Base-by-base conservation (phyloP, 2,329 filamentous ascomycete genomes). In the Alternaria brassicae region DNA sequence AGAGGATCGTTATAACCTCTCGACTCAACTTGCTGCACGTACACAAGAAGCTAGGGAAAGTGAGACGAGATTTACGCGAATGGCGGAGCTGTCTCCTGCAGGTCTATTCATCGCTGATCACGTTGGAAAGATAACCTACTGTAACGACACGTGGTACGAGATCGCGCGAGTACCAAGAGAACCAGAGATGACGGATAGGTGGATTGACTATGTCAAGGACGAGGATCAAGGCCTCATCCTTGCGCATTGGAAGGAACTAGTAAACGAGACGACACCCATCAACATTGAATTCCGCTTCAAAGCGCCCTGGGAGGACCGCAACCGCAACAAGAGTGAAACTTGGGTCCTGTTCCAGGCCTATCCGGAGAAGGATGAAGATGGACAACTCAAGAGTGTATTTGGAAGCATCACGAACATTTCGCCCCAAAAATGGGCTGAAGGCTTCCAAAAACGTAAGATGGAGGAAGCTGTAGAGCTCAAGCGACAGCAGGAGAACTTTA, bases 361-460 rank as follows among this genome's bases (percentile, higher is more conserved):
- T 66, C 90, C 90, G 0, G 90, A 93, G 68, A 89, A 85, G 69
- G 84, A 89, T 61, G 79, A 82, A 1, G 80, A 86, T 27, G 90
- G 89, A 3, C 80, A 81, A 27, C 82, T 93, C 51, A 91, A 91
- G 78, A 87, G 88, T 61, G 89, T 93, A 3, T 93, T 93, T 67
- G 91, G 90, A 52, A 91, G 88, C 71, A 89, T 96, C 51, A 94
- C 91, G 0, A 91, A 96, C 71, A 96, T 96, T 64, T 92, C 90
- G 17, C 86, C 90, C 53, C 91, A 95, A 73, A 96, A 96, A 75
- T 89, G 89, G 83, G 91, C 92, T 1, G 92, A 96, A 76, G 88
- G 89, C 45, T 87, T 92, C 32, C 91, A 96, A 75, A 91, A 86
- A 68, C 85, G 88, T 42, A 88, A 91, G 58, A 89, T 91, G 70